Evolutionary conservation across 108 stramenopile genomes (phyloP).

Genomic region (Mediolabrus comicus): DNA sequence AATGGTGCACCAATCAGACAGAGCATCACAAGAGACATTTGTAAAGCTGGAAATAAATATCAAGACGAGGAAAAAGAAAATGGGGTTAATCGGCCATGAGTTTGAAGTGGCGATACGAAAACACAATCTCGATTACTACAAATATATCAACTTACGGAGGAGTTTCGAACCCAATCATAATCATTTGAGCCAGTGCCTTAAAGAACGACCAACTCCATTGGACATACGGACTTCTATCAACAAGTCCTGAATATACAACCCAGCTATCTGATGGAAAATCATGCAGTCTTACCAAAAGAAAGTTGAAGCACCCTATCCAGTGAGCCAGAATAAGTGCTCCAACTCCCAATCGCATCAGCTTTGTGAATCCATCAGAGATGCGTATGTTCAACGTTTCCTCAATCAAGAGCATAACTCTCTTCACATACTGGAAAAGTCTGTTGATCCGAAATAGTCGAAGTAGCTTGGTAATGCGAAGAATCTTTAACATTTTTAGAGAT

Average conservation of each 20-base stretch:
- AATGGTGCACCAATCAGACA: constrained; percentile 55
- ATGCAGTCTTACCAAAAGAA: constrained; percentile 49
- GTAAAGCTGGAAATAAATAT: constrained; percentile 35
- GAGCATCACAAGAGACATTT: constrained; percentile 52
- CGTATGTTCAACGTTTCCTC: constrained; percentile 56
- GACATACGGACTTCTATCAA: constrained; percentile 19
- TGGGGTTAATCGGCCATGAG: too few relatives aligned
- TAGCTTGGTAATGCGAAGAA: constrained; percentile 56
- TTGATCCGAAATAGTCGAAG: constrained; percentile 65
- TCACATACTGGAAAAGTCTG: constrained; percentile 47
- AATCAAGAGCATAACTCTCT: constrained; percentile 30
- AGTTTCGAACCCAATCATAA: constrained; percentile 74
- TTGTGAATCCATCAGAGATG: constrained; percentile 61
- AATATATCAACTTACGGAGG: constrained; percentile 41
- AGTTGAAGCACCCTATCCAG: constrained; percentile 72
- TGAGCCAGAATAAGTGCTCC: constrained; percentile 57
- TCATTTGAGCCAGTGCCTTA: constrained; percentile 72
- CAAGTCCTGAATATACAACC: constrained; percentile 54
- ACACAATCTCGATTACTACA: too few relatives aligned
- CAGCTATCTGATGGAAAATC: constrained; percentile 61
- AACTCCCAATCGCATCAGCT: constrained; percentile 48
- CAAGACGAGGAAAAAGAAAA: neutral
- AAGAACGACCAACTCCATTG: constrained; percentile 71
- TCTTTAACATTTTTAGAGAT: constrained; percentile 57
- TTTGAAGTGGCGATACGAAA: too few relatives aligned